Evolutionary conservation across 1,284 basidiomycete species (phyloP), one percentile per base, ranked within the genome.

Genomic region (Irpex sp.): DNA sequence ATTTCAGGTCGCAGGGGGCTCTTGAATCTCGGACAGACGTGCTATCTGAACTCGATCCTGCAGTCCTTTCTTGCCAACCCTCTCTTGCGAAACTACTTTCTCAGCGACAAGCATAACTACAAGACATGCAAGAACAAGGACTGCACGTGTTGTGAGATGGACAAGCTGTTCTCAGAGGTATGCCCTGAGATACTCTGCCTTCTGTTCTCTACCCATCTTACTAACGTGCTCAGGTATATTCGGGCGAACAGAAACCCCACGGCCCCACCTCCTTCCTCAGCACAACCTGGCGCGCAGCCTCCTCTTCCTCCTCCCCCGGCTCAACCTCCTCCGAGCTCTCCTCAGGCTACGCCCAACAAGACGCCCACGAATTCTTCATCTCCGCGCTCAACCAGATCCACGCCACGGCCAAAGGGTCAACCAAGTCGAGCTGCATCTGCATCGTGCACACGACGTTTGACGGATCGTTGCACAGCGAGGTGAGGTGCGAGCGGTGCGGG

Each of bases 141-240:
- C 37, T 99, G 96, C 74, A 90, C 91, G 58, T 94, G 90, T 61
- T 99, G 96, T 73, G 96, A 98, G 74, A 90, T 99, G 88, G 96
- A 98, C 73, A 87, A 84, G 65, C 81, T 98, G 5, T 96, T 96
- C 72, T 78, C 86, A 23, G 94, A 97, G 78, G 93, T 93, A 63
- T 57, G 14, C 18, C 35, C 45, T 35, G 19, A 35, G 37, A 16
- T 18, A 4, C 3, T 42, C 56, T 42, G 4, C 14, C 19, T 28
- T 57, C 18, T 18, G 45, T 10, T 39, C 18, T n/a, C 19, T 39
- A 14, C 6, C 6, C 39, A 45, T 7, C n/a, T n/a, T 0, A 5
- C 14, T 16, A 4, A 5, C 5, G 9, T 23, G 16, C 56, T 4
- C 63, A 94, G 91, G 82, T 94, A 35, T 90, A 91, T 68, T 86